Base-by-base conservation (phyloP, 345 rosid species). In the Citropsis articulata region DNA sequence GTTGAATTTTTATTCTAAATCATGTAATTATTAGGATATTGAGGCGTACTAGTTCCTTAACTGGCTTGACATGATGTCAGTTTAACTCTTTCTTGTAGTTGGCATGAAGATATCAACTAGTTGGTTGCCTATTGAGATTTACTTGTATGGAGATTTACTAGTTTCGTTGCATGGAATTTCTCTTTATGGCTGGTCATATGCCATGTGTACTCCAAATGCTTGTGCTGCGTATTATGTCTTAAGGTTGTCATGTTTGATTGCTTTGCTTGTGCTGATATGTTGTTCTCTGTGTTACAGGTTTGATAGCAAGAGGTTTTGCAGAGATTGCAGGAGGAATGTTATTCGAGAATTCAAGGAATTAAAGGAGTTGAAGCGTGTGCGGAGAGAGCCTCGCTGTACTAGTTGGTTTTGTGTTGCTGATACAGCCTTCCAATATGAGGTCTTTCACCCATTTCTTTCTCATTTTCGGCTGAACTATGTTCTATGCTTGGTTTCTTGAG, bases 231-330 rank as follows among this genome's bases (percentile, higher is more conserved):
- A 28, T 18, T 42, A 38, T 71, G 42, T 27, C 50, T 16, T 24
- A 13, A 64, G 70, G 69, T 38, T 38, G 27, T 79, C 27, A 16
- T 56, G 63, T 48, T 71, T 55, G 27, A 57, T 62, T 78, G 72
- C 31, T 68, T 69, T 77, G 35, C 48, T 63, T 71, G 69, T 40
- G 33, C 71, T 80, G 75, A 75, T 45, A 76, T 61, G 24, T 28
- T 48, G 71, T 59, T 59, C 69, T 79, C 80, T 63, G 61, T 80
- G 38, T 80, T 74, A 75, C 89, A 94, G 99, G 90, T 96, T 96
- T 80, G 97, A 96, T 82, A 87, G 93, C 91, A 96, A 94, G 88
- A 91, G 95, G 84, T 96, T 96, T 87, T 96, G 99, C 82, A 89
- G 97, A 91, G 97, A 94, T 83, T 96, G 99, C 82, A 87, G 98